These are phyloP conservation scores for Colletotrichum sp. DNA, from an alignment of 2,329 filamentous ascomycete genomes.

Conservation along the genomic window DNA sequence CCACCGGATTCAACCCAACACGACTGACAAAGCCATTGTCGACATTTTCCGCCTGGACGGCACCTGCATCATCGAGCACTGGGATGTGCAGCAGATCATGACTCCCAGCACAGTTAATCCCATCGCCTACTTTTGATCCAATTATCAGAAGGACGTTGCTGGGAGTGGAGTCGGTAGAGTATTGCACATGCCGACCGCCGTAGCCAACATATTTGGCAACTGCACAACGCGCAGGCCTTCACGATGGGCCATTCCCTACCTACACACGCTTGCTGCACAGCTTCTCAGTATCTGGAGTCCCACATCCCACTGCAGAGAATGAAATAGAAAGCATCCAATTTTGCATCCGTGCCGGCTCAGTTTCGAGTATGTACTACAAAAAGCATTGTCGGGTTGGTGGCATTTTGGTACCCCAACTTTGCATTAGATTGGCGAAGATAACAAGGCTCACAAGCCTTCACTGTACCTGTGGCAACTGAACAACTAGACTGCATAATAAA, in stretches of 20 bases:
- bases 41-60: constrained; percentile 2
- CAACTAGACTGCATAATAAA: too few relatives aligned
- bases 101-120: not conserved
- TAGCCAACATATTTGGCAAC: not conserved
- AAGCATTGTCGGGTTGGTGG: not conserved
- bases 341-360: too few relatives aligned
- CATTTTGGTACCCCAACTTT: not conserved
- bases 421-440: not conserved
- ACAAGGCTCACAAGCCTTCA: not conserved
- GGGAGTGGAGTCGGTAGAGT: not conserved
- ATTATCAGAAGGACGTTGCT: too few relatives aligned
- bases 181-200: not conserved
- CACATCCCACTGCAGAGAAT: too few relatives aligned
- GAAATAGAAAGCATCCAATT: too few relatives aligned
- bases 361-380: too few relatives aligned
- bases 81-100: not conserved
- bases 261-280: too few relatives aligned
- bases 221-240: not conserved
- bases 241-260: too few relatives aligned
- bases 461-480: not conserved
- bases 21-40: not conserved
- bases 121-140: not conserved
- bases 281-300: too few relatives aligned
- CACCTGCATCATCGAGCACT: constrained; percentile 7
- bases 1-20: not conserved